These are phyloP conservation scores for Pseudocercospora fijiensis DNA, from an alignment of 2,329 filamentous ascomycete genomes.

Conservation along the genomic window DNA sequence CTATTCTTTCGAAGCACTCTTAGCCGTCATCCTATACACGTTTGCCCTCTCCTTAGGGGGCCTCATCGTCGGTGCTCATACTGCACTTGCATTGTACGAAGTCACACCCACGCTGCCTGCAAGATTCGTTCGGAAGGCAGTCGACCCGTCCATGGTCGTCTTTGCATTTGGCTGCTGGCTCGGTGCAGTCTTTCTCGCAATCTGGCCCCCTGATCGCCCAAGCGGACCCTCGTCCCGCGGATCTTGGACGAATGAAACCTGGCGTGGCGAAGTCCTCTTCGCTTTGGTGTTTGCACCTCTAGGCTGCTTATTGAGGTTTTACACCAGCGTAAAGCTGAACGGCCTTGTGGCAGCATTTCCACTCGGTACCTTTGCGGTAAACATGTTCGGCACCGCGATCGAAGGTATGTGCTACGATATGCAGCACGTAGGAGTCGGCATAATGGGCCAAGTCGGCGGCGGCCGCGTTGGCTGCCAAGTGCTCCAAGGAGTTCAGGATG, in stretches of 20 bases:
- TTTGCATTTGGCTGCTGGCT: constrained; percentile 75
- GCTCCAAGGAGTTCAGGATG: constrained; percentile 50
- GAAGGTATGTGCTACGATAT: constrained; percentile 77
- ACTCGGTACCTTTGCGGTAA: constrained; percentile 80
- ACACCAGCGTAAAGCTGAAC: constrained; percentile 70
- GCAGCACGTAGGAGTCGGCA: constrained; percentile 57
- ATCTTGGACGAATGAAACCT: constrained; percentile 53
- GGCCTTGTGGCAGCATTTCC: constrained; percentile 66
- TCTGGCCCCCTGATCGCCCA: constrained; percentile 64
- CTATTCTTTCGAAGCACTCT: constrained; percentile 77
- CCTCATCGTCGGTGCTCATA: constrained; percentile 70
- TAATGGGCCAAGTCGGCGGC: constrained; percentile 43
- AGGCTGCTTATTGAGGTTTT: constrained; percentile 75
- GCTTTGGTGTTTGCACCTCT: constrained; percentile 78
- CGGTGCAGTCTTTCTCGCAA: constrained; percentile 68
- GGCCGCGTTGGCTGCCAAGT: constrained; percentile 47
- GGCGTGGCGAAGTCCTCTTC: constrained; percentile 75
- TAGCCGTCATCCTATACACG: constrained; percentile 73
- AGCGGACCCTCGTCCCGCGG: constrained; percentile 34
- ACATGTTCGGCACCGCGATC: constrained; percentile 72
- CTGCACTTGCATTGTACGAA: constrained; percentile 63
- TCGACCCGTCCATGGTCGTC: constrained; percentile 64
- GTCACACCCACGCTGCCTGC: constrained; percentile 62
- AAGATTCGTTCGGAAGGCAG: constrained; percentile 54
- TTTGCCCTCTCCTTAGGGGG: constrained; percentile 68